phyloP scores from a whole-genome alignment of 805 yeast species.

The Yarrowia sp. region DNA sequence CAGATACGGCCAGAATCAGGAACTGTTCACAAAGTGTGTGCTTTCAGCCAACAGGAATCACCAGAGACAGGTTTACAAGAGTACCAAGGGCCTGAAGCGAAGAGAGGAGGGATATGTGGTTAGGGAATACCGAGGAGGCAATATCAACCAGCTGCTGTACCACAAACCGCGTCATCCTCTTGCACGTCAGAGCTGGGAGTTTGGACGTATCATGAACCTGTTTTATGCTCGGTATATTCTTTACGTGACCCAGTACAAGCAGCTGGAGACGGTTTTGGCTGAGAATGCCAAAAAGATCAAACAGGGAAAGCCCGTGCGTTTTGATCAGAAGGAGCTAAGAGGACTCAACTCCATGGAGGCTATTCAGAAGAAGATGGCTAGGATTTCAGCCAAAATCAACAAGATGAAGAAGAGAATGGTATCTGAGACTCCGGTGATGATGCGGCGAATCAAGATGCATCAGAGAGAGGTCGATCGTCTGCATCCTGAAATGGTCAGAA shows the following conservation, averaged over 20 bases:
- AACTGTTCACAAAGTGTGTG: constrained; percentile 14
- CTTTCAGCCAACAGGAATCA: constrained; percentile 26
- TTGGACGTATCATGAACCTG: neutral
- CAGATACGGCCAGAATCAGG: neutral
- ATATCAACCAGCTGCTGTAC: constrained; percentile 7
- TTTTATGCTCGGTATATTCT: no score
- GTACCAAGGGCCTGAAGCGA: neutral
- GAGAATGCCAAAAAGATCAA: no score
- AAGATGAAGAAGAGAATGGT: neutral
- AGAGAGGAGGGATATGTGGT: neutral
- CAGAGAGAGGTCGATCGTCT: neutral
- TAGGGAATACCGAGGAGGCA: neutral
- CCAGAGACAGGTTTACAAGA: constrained; percentile 1
- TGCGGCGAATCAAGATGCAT: constrained; percentile 5
- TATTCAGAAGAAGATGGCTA: no score
- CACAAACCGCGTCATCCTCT: neutral
- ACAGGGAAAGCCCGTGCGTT: no score
- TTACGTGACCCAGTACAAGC: neutral
- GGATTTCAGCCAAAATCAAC: neutral
- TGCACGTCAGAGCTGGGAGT: constrained; percentile 1
- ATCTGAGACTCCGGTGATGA: neutral
- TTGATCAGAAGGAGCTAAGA: no score
- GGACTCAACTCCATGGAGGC: no score
- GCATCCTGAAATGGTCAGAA: neutral
- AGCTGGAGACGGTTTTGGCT: neutral